These are phyloP conservation scores for Melanopsichium pennsylvanicum DNA, from an alignment of 1,284 basidiomycete genomes.

Conservation along the genomic window DNA sequence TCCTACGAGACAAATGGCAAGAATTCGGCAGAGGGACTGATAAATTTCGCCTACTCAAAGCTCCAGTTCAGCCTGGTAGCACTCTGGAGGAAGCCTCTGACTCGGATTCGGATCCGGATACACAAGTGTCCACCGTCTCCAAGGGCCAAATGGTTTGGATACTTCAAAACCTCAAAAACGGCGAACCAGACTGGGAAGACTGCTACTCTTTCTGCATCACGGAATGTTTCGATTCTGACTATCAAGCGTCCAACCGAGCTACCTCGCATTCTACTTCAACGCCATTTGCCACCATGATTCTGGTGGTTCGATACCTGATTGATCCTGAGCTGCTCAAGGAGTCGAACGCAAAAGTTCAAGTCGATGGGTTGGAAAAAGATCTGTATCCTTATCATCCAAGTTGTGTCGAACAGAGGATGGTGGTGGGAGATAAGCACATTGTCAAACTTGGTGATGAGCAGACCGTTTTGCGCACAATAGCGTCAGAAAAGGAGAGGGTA, in stretches of 20 bases:
- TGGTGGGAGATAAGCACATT: constrained; percentile 22
- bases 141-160: constrained; percentile 16
- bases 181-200: constrained; percentile 13
- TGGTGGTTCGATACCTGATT: constrained; percentile 20
- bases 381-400: constrained; percentile 40
- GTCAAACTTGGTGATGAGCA: constrained; percentile 5
- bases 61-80: constrained; percentile 2
- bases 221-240: constrained; percentile 25
- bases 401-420: constrained; percentile 23
- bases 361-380: constrained; percentile 6
- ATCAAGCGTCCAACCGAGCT: constrained; percentile 7
- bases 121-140: background rate
- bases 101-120: background rate
- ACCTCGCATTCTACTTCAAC: constrained; percentile 1
- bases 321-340: background rate
- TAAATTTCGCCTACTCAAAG: constrained; percentile 12
- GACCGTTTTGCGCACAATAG: background rate
- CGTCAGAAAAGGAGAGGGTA: constrained; percentile 22
- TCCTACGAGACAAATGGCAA: constrained; percentile 23
- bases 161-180: constrained; percentile 15
- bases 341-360: background rate
- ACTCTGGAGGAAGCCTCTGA: constrained; percentile 5
- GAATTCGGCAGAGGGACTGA: constrained; percentile 20
- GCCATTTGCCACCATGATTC: constrained; percentile 24
- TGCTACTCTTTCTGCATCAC: constrained; percentile 25